Percentiles rank a stretch among this genome's conserved stretches.
phyloP scores from a whole-genome alignment of 2,329 filamentous ascomycete genomes.

The Sclerotinia trifoliorum region DNA sequence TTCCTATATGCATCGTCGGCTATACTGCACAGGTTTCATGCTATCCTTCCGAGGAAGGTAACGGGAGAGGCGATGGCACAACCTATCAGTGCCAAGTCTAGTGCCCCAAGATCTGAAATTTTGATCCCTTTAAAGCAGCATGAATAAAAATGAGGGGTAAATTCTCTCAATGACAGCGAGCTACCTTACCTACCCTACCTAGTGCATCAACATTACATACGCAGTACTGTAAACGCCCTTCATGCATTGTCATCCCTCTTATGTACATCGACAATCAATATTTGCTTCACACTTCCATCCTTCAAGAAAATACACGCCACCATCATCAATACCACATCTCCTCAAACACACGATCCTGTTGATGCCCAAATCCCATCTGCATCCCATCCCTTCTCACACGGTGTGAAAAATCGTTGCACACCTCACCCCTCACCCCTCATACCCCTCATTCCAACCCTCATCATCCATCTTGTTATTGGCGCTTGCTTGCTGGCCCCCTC shows the following conservation, averaged over 20 bases:
- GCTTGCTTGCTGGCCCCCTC: neutral
- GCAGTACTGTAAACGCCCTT: neutral
- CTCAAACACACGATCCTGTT: neutral
- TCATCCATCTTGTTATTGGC: neutral
- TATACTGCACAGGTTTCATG: too few relatives aligned
- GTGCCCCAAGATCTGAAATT: neutral
- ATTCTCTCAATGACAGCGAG: neutral
- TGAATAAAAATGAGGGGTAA: neutral
- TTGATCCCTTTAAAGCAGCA: neutral
- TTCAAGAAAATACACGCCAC: neutral
- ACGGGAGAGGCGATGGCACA: neutral
- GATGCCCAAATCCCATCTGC: neutral
- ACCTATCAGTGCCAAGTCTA: neutral
- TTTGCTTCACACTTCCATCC: too few relatives aligned
- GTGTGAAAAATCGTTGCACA: neutral
- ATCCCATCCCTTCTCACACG: neutral
- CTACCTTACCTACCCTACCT: neutral
- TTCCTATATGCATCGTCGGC: too few relatives aligned
- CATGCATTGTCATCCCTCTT: neutral
- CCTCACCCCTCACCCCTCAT: neutral
- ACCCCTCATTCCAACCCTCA: constrained; percentile 1
- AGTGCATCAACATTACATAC: neutral
- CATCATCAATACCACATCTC: neutral
- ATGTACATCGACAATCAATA: too few relatives aligned
- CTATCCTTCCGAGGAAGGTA: too few relatives aligned